phyloP scores from a whole-genome alignment of 768 basidiomycete genomes.

The Xerocomellus amylosporus region DNA sequence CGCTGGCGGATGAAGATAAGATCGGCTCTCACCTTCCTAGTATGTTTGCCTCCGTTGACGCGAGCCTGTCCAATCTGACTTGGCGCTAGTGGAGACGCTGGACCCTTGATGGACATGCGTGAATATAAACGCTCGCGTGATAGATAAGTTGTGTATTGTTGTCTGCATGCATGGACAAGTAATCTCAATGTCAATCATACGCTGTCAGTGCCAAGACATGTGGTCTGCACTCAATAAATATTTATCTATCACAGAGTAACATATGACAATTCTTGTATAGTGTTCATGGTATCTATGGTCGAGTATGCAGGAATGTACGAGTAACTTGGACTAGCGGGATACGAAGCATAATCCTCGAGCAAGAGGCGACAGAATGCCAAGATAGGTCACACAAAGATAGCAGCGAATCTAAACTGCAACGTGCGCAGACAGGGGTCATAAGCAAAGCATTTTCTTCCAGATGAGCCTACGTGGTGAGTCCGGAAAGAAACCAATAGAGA shows the following conservation, averaged over 20 bases:
- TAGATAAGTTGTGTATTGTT: too few species aligned
- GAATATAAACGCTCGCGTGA: too few species aligned
- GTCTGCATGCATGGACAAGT: too few species aligned
- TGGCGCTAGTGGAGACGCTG: too few species aligned
- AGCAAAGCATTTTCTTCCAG: neutral
- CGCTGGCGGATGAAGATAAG: neutral
- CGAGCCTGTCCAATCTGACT: too few species aligned
- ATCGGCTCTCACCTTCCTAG: neutral
- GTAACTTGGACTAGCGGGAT: neutral
- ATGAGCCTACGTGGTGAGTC: neutral
- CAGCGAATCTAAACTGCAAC: neutral
- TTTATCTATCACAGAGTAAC: neutral
- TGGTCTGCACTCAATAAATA: neutral
- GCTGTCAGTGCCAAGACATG: too few species aligned
- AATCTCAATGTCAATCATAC: too few species aligned
- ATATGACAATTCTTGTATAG: neutral
- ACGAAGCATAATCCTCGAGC: neutral
- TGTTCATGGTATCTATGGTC: slow-evolving; percentile 12
- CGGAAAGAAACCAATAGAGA: neutral
- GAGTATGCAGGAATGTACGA: neutral
- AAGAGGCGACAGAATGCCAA: neutral
- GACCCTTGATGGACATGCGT: too few species aligned
- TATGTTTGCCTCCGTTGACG: neutral
- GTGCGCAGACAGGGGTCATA: neutral
- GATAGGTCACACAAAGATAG: neutral